Evolutionary conservation across 169 alveolate species (phyloP).

Genomic region (Condylostoma magnum): DNA sequence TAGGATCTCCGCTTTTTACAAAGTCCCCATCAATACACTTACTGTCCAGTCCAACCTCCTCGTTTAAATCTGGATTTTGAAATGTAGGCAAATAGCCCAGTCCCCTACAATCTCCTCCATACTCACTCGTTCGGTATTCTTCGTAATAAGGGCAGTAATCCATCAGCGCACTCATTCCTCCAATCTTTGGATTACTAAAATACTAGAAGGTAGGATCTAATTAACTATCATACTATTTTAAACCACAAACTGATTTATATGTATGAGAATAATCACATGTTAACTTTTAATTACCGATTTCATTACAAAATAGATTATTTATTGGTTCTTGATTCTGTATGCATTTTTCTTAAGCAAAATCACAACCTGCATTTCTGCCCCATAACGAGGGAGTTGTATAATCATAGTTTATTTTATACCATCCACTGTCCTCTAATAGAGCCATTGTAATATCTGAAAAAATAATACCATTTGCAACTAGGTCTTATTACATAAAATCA

Average conservation of each 20-base stretch:
- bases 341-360: background rate
- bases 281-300: no score
- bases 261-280: no score
- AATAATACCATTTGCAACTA: background rate
- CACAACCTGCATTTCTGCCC: background rate
- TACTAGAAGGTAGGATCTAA: no score
- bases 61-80: background rate
- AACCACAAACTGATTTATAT: no score
- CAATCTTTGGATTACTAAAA: constrained; percentile 6
- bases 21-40: constrained; percentile 8
- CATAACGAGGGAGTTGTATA: background rate
- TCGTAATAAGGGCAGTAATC: constrained; percentile 30
- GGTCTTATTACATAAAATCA: background rate
- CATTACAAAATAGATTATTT: background rate
- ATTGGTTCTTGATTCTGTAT: background rate
- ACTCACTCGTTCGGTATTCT: background rate
- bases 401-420: background rate
- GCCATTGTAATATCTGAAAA: background rate
- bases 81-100: background rate
- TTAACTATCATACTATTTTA: no score
- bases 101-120: constrained; percentile 16
- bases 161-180: background rate
- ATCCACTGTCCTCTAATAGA: background rate
- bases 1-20: background rate
- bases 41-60: background rate